Percentiles rank a stretch among this genome's conserved stretches.
Evolutionary conservation across 2,329 filamentous ascomycete genomes (phyloP).

Genomic region (Rosellinia necatrix): DNA sequence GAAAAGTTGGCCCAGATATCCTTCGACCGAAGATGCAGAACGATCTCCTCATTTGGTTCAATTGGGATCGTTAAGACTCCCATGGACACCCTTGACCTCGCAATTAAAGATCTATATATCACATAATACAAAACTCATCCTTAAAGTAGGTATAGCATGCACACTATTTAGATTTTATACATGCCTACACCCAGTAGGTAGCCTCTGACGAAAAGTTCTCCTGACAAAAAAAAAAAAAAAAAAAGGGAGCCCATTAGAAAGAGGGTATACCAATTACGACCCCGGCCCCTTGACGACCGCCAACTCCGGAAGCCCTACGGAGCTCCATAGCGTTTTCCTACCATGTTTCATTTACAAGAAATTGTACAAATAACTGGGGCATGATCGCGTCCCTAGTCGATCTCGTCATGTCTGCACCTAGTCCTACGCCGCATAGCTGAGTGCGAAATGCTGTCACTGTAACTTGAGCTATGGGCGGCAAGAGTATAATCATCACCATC

Average conservation of each 20-base stretch:
- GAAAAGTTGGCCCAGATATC: too few species aligned
- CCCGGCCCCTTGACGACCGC: conserved; percentile 2
- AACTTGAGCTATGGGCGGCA: conserved; percentile 28
- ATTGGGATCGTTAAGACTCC: too few species aligned
- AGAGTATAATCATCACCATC: conserved; percentile 53
- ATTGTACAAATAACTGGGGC: neutral
- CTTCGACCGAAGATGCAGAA: too few species aligned
- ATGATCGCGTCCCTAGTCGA: conserved; percentile 37
- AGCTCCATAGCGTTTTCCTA: neutral
- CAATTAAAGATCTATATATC: too few species aligned
- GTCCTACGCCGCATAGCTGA: conserved; percentile 9
- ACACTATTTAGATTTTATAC: neutral
- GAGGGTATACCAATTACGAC: conserved; percentile 16
- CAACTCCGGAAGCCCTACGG: conserved; percentile 22
- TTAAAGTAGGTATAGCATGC: too few species aligned
- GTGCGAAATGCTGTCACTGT: conserved; percentile 26
- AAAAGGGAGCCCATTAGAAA: conserved; percentile 1
- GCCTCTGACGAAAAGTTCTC: neutral
- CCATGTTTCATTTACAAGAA: conserved; percentile 13
- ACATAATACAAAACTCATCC: too few species aligned
- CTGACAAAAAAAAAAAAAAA: neutral
- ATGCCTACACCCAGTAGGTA: neutral
- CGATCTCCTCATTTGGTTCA: too few species aligned
- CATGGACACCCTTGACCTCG: too few species aligned
- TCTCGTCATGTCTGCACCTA: conserved; percentile 29